These are phyloP conservation scores for Umbelopsis ramanniana DNA, from an alignment of 192 early-diverging fungal species.

Conservation along the genomic window DNA sequence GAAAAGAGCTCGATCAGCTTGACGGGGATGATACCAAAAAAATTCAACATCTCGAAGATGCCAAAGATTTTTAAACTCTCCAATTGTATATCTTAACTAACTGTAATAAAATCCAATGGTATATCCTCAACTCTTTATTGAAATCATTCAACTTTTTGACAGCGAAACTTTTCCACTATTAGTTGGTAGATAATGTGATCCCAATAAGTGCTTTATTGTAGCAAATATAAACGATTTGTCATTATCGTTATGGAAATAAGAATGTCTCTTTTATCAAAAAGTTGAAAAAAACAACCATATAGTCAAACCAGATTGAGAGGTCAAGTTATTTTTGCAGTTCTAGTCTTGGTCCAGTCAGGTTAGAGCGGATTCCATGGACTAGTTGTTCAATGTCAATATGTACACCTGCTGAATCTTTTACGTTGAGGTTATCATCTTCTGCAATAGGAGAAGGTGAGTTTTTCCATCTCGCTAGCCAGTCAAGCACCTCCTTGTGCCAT, in stretches of 20 bases:
- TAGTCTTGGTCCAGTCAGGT: not conserved
- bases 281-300: too few relatives aligned
- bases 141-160: too few relatives aligned
- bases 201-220: too few relatives aligned
- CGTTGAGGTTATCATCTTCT: not conserved
- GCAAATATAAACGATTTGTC: too few relatives aligned
- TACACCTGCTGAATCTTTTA: not conserved
- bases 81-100: not conserved
- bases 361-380: not conserved
- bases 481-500: conserved; percentile 75
- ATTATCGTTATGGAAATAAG: too few relatives aligned
- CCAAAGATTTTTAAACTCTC: not conserved
- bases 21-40: conserved; percentile 29
- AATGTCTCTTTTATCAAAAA: too few relatives aligned
- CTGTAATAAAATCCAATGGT: not conserved
- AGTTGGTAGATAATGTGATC: too few relatives aligned
- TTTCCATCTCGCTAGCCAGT: conserved; percentile 59
- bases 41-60: conserved; percentile 27
- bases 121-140: not conserved
- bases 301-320: too few relatives aligned
- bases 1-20: conserved; percentile 32
- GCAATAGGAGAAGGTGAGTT: not conserved
- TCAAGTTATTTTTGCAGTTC: not conserved
- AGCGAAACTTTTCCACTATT: too few relatives aligned
- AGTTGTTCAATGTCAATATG: not conserved